Evolutionary conservation across 2,329 filamentous ascomycete genomes (phyloP).

Genomic region (Proliferodiscus dingleyae): DNA sequence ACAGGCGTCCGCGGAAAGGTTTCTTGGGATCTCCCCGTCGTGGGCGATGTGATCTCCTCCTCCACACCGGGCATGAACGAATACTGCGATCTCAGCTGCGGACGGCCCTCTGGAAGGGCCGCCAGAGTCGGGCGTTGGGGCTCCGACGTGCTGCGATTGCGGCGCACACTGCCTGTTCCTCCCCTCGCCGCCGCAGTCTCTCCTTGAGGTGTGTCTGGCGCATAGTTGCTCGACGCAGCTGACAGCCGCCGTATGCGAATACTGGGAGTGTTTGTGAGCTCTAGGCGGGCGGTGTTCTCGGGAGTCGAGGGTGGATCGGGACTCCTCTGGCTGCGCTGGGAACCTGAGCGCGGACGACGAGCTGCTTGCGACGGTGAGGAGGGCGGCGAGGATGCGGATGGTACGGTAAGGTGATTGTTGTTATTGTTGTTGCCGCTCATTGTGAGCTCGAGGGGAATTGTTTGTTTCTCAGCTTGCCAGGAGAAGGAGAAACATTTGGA

Average conservation of each 20-base stretch:
- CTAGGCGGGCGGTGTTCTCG: not conserved
- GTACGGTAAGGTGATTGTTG: not conserved
- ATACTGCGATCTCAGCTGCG: not conserved
- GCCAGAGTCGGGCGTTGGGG: constrained; percentile 9
- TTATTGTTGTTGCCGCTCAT: too few species aligned
- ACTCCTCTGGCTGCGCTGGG: not conserved
- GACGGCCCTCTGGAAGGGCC: not conserved
- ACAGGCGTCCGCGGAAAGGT: constrained; percentile 1
- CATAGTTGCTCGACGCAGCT: not conserved
- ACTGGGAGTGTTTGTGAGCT: constrained; percentile 1
- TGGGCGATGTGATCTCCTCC: constrained; percentile 13
- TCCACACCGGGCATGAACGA: constrained; percentile 13
- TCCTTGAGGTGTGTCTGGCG: too few species aligned
- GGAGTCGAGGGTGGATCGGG: not conserved
- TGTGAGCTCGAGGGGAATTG: too few species aligned
- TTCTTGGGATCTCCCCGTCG: constrained; percentile 1
- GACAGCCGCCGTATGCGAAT: constrained; percentile 7
- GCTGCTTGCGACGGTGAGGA: not conserved
- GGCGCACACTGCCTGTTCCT: not conserved
- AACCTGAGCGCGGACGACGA: not conserved
- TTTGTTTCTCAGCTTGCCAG: too few species aligned
- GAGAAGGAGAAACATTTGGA: too few species aligned
- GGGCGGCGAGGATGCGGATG: not conserved
- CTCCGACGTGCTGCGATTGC: constrained; percentile 19
- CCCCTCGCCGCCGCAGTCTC: not conserved